phyloP scores from a whole-genome alignment of 768 basidiomycete genomes.

The Leccinum variicolor region DNA sequence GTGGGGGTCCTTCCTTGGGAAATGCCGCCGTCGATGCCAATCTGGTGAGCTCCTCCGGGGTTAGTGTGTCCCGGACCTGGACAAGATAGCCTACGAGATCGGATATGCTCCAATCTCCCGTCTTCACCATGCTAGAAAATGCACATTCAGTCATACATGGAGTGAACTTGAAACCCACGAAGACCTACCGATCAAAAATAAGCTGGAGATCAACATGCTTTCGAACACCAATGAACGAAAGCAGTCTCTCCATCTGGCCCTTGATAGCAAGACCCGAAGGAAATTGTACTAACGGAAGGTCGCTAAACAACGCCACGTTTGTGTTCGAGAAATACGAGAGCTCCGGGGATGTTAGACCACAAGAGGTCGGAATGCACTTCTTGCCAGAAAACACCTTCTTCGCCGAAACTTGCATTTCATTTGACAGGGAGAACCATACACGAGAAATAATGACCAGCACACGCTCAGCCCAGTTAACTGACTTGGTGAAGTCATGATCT shows the following conservation, averaged over 20 bases:
- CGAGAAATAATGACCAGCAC: slow-evolving; percentile 65
- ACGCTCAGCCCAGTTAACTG: slow-evolving; percentile 76
- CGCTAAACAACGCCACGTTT: slow-evolving; percentile 72
- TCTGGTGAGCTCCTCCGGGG: slow-evolving; percentile 53
- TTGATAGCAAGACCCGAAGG: slow-evolving; percentile 64
- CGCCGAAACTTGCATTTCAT: slow-evolving; percentile 41
- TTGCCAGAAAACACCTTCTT: slow-evolving; percentile 40
- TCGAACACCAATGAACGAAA: slow-evolving; percentile 76
- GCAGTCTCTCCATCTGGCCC: slow-evolving; percentile 65
- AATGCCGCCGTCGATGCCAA: slow-evolving; percentile 73
- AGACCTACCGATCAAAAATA: slow-evolving; percentile 76
- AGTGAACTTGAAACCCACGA: neutral
- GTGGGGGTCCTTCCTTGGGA: slow-evolving; percentile 46
- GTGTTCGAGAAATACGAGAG: slow-evolving; percentile 84
- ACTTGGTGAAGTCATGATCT: slow-evolving; percentile 61
- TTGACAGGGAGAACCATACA: slow-evolving; percentile 65
- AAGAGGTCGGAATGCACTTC: slow-evolving; percentile 47
- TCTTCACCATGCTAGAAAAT: slow-evolving; percentile 71
- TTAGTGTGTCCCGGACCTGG: slow-evolving; percentile 64
- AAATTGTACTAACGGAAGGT: slow-evolving; percentile 76
- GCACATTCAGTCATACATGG: neutral
- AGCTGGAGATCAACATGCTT: slow-evolving; percentile 92
- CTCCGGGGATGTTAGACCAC: slow-evolving; percentile 60
- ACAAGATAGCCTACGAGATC: slow-evolving; percentile 88
- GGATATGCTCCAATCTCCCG: slow-evolving; percentile 84